Percentiles rank a stretch among this genome's conserved stretches.
Evolutionary conservation across 2,329 filamentous ascomycete species (phyloP).

Genomic region (Cytospora piceae): DNA sequence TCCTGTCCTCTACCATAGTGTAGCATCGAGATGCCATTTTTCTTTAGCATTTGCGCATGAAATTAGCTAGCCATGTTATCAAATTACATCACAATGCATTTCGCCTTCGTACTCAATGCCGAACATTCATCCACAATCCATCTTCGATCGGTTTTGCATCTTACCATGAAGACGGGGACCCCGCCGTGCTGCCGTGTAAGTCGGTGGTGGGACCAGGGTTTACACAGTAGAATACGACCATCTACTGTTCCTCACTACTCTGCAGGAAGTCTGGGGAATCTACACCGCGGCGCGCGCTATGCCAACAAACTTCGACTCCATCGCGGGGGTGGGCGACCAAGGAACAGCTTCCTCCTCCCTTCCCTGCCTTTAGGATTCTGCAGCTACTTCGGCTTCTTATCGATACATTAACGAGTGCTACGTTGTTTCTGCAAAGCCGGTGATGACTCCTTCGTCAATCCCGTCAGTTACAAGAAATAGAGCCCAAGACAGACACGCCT

Average conservation of each 20-base stretch:
- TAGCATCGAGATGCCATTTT: conserved; percentile 7
- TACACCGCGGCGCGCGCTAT: conserved; percentile 12
- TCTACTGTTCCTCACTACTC: conserved; percentile 2
- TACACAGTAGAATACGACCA: neutral
- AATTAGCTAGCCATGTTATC: neutral
- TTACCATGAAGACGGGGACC: neutral
- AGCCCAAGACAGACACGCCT: neutral
- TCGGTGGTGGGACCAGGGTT: conserved; percentile 11
- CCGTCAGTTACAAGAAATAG: conserved; percentile 7
- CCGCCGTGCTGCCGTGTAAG: conserved; percentile 18
- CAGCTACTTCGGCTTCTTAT: conserved; percentile 21
- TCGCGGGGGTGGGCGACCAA: conserved; percentile 9
- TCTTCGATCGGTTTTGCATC: neutral
- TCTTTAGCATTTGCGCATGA: neutral
- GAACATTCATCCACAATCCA: too few species aligned
- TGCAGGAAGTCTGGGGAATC: conserved; percentile 12
- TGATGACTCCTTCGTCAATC: neutral
- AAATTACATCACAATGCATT: neutral
- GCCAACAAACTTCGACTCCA: conserved; percentile 8
- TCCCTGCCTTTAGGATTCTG: conserved; percentile 10
- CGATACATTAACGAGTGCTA: conserved; percentile 15
- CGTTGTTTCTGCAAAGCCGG: conserved; percentile 7
- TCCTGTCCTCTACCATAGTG: conserved; percentile 1
- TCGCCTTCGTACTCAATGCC: neutral
- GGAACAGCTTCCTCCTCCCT: conserved; percentile 9